phyloP scores from a whole-genome alignment of 75 land plant genomes.

The Larix kaempferi region DNA sequence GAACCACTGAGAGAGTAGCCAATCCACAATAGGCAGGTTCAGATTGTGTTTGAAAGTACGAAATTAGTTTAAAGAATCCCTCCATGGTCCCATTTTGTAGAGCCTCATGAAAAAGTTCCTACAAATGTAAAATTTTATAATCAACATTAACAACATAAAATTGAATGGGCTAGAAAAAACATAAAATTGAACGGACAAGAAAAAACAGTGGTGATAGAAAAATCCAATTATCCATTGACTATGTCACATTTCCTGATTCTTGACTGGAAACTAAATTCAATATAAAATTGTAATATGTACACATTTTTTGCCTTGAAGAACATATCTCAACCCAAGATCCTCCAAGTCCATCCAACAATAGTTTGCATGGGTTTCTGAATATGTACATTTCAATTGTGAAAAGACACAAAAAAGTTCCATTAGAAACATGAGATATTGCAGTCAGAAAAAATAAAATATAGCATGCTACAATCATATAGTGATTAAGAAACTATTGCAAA shows the following conservation, averaged over 20 bases:
- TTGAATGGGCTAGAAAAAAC: no score
- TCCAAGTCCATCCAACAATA: background rate
- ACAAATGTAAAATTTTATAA: conserved; percentile 4
- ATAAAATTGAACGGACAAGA: no score
- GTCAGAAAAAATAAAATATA: background rate
- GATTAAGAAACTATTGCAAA: no score
- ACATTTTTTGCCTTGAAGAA: background rate
- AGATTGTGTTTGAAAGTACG: conserved; percentile 85
- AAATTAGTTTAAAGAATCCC: conserved; percentile 74
- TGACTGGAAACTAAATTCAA: background rate
- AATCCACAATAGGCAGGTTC: conserved; percentile 95
- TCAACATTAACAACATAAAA: background rate
- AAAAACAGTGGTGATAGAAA: background rate
- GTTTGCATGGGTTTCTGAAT: background rate
- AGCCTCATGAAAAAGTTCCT: conserved; percentile 79
- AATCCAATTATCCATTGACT: background rate
- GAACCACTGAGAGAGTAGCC: conserved; percentile 74
- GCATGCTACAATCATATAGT: no score
- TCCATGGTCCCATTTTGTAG: conserved; percentile 76
- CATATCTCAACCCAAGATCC: background rate
- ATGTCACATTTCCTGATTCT: conserved; percentile 2
- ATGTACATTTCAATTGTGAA: background rate
- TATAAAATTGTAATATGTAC: background rate
- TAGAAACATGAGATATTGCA: background rate
- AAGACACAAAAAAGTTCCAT: background rate